phyloP scores from a whole-genome alignment of 306 rosid species.

The Cotoneaster glaucophyllus region DNA sequence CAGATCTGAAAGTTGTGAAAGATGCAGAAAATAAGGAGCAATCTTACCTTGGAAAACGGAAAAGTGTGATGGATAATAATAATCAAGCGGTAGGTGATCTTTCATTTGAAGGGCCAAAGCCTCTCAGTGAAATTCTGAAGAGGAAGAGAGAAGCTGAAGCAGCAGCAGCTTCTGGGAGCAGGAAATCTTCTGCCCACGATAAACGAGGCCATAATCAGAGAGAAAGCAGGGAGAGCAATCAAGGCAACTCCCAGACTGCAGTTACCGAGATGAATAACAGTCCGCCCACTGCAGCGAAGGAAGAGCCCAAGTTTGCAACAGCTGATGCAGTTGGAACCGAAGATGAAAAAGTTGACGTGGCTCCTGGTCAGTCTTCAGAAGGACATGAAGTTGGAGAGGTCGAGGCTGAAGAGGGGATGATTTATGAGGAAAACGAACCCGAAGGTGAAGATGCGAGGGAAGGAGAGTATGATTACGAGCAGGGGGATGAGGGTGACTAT shows the following conservation, averaged over 20 bases:
- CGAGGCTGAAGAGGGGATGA: conserved; percentile 55
- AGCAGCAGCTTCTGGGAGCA: conserved; percentile 31
- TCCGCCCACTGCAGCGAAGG: conserved; percentile 19
- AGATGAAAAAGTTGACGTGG: conserved; percentile 18
- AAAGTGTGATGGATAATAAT: conserved; percentile 25
- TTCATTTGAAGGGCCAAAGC: conserved; percentile 80
- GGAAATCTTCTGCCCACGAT: conserved; percentile 21
- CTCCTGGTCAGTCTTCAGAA: conserved; percentile 25
- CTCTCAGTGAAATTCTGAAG: conserved; percentile 91
- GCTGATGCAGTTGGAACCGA: conserved; percentile 32
- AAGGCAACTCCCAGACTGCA: conserved; percentile 16
- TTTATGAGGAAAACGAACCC: conserved; percentile 31
- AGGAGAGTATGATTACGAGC: conserved; percentile 73
- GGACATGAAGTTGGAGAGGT: conserved; percentile 6
- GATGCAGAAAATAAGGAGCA: conserved; percentile 43
- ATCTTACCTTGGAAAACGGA: conserved; percentile 50
- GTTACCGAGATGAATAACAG: conserved; percentile 18
- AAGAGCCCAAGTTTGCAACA: conserved; percentile 28
- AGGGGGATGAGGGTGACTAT: conserved; percentile 72
- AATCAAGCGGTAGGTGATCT: conserved; percentile 48
- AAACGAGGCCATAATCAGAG: conserved; percentile 24
- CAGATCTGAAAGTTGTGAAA: conserved; percentile 56
- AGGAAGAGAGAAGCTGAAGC: conserved; percentile 57
- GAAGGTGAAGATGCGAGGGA: conserved; percentile 65
- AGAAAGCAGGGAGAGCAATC: conserved; percentile 19